A percentile compares a stretch with the other conserved stretches of the same genome.
These are phyloP conservation scores for Gamsiella multidivaricata DNA, from an alignment of 192 early-diverging fungal genomes.

Conservation along the genomic window DNA sequence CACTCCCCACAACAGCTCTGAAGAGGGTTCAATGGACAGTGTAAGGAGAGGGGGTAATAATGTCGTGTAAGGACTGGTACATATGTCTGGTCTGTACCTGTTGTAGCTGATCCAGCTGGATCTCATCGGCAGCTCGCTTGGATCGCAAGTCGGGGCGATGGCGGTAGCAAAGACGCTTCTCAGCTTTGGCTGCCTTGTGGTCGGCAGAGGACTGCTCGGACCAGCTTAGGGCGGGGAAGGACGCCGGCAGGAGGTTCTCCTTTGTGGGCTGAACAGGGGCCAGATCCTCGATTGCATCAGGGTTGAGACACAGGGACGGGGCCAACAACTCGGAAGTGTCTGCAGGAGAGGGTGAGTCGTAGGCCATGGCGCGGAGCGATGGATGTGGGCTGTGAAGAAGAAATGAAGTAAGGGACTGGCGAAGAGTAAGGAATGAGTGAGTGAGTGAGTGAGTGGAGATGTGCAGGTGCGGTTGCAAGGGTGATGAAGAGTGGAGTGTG, in stretches of 20 bases:
- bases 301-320: constrained; percentile 49
- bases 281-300: constrained; percentile 50
- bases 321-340: constrained; percentile 49
- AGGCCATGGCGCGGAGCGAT: constrained; percentile 22
- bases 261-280: constrained; percentile 41
- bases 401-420: not conserved
- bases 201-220: constrained; percentile 48
- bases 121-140: constrained; percentile 60
- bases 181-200: constrained; percentile 42
- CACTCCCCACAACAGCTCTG: no score
- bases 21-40: no score
- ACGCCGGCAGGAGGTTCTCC: constrained; percentile 28
- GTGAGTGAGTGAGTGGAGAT: not conserved
- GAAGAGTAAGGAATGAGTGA: not conserved
- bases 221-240: constrained; percentile 45
- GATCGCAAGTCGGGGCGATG: constrained; percentile 68
- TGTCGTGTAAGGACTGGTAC: not conserved
- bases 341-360: constrained; percentile 50
- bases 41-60: not conserved
- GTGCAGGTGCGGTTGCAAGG: not conserved
- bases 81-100: constrained; percentile 47
- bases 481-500: not conserved
- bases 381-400: not conserved
- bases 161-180: constrained; percentile 62
- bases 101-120: constrained; percentile 59